Evolutionary conservation across 768 basidiomycete species (phyloP).

Genomic region (Kwoniella dejecticola): DNA sequence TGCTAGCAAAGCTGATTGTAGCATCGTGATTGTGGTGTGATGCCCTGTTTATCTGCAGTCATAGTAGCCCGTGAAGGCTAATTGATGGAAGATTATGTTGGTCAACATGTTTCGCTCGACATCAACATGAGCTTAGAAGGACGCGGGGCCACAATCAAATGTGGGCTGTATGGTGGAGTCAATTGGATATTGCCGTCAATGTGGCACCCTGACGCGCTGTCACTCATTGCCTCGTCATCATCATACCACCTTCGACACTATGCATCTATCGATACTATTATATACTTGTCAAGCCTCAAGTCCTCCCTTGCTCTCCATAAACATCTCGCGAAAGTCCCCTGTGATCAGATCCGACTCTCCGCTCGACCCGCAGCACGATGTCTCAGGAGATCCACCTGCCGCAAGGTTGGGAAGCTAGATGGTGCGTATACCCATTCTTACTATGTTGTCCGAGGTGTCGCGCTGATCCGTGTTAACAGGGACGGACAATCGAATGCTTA

Average conservation of each 20-base stretch:
- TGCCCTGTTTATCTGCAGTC: background rate
- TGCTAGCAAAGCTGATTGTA: conserved; percentile 48
- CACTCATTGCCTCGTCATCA: conserved; percentile 21
- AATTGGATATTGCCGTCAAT: conserved; percentile 11
- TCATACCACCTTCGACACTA: background rate
- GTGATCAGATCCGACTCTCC: background rate
- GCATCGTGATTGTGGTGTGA: conserved; percentile 22
- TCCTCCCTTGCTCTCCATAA: background rate
- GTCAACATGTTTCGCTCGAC: background rate
- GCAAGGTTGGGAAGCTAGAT: conserved; percentile 90
- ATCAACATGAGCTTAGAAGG: background rate
- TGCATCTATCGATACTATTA: background rate
- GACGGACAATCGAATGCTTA: conserved; percentile 76
- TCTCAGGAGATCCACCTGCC: conserved; percentile 61
- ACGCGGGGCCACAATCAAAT: conserved; percentile 12
- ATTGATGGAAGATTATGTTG: background rate
- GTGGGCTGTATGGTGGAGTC: background rate
- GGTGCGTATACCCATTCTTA: conserved; percentile 60
- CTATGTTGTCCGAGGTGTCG: background rate
- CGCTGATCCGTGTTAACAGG: conserved; percentile 59
- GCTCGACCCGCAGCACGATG: conserved; percentile 5
- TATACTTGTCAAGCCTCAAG: too few relatives aligned
- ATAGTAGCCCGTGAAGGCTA: background rate
- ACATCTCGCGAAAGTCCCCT: background rate
- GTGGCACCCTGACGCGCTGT: conserved; percentile 19